Conservation (phyloP, 2,329 filamentous ascomycete genomes). For the Pestalotiopsis sp. region DNA sequence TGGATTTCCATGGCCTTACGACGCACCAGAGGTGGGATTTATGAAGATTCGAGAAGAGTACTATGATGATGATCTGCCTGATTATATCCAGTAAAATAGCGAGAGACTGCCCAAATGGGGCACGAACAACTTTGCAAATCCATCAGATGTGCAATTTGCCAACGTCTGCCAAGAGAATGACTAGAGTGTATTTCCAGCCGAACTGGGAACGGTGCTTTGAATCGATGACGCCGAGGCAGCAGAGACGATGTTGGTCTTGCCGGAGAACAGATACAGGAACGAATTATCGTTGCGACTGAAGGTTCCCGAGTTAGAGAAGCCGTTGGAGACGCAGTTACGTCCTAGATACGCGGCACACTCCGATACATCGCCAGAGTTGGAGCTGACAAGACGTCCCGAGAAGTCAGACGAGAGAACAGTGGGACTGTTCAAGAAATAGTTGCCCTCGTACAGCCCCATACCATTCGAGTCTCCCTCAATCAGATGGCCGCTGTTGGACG, state of each 20-base stretch:
- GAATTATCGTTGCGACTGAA: background rate
- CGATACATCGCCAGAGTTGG: conserved; percentile 18
- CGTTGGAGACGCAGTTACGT: conserved; percentile 14
- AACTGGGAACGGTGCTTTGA: background rate
- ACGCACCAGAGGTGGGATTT: conserved; percentile 2
- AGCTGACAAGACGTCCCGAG: conserved; percentile 28
- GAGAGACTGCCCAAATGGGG: background rate
- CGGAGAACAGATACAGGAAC: background rate
- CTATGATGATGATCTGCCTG: background rate
- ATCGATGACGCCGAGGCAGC: background rate
- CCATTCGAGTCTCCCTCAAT: conserved; percentile 27
- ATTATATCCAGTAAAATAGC: background rate
- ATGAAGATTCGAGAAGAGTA: background rate
- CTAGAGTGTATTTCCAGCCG: background rate
- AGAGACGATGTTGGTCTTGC: background rate
- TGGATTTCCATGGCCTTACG: conserved; percentile 3
- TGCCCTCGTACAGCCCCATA: conserved; percentile 32
- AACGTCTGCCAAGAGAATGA: background rate
- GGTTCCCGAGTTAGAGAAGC: background rate
- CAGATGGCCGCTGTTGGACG: conserved; percentile 28
- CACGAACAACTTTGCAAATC: background rate
- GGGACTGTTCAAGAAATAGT: conserved; percentile 27
- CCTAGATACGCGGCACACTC: conserved; percentile 16
- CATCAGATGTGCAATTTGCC: background rate
- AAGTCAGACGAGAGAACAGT: conserved; percentile 23